Percentiles rank a stretch among this genome's conserved stretches.
phyloP scores from a whole-genome alignment of 2,329 filamentous ascomycete genomes.

The Neoscytalidium dimidiatum region DNA sequence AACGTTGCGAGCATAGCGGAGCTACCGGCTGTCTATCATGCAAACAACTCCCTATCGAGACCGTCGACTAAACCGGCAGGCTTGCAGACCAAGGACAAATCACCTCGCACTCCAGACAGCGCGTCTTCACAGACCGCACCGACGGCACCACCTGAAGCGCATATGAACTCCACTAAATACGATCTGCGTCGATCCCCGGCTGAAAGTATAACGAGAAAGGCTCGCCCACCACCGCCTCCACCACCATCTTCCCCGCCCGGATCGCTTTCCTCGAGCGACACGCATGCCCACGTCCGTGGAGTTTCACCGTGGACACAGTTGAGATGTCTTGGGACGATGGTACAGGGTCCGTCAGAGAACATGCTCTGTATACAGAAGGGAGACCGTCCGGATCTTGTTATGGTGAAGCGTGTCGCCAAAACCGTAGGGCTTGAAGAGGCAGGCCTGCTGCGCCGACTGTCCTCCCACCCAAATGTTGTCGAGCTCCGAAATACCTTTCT shows the following conservation, averaged over 20 bases:
- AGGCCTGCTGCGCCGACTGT: neutral
- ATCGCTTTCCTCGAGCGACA: neutral
- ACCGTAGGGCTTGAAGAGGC: neutral
- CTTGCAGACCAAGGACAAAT: neutral
- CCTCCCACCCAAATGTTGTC: neutral
- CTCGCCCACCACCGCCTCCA: neutral
- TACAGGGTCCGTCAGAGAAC: neutral
- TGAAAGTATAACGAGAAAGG: neutral
- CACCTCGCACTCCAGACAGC: neutral
- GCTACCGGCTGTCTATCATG: neutral
- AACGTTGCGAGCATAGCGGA: neutral
- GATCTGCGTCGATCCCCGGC: neutral
- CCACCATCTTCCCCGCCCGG: neutral
- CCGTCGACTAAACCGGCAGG: neutral
- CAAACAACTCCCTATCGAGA: neutral
- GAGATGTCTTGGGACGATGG: neutral
- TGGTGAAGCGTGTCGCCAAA: neutral
- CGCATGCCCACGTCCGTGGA: neutral
- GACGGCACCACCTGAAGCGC: neutral
- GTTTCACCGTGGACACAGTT: neutral
- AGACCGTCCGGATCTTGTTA: neutral
- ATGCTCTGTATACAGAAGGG: neutral
- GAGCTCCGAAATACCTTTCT: constrained; percentile 19
- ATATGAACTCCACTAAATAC: neutral
- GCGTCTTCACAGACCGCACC: neutral